phyloP scores from a whole-genome alignment of 2,329 filamentous ascomycete species.

The Hirsutella rhossiliensis region DNA sequence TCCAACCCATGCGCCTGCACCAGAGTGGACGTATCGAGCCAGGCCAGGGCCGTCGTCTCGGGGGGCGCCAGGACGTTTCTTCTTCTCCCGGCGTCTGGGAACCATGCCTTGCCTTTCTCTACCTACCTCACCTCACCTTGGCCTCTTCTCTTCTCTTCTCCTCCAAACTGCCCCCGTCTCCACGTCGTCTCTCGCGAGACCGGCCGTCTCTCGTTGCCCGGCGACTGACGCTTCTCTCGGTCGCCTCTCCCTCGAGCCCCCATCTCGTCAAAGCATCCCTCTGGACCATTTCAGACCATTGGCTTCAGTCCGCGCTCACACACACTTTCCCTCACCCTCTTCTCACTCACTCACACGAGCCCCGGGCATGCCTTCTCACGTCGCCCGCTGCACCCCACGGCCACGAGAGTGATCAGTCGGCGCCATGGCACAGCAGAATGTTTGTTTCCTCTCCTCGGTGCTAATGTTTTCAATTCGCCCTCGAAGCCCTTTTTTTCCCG shows the following conservation, averaged over 20 bases:
- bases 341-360: conserved; percentile 4
- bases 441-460: conserved; percentile 10
- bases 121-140: background rate
- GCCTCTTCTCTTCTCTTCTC: conserved; percentile 12
- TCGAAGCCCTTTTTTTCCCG: conserved; percentile 6
- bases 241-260: background rate
- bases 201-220: conserved; percentile 4
- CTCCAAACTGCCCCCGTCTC: conserved; percentile 12
- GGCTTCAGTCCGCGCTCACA: conserved; percentile 3
- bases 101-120: conserved; percentile 15
- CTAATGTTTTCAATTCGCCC: background rate
- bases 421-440: conserved; percentile 28
- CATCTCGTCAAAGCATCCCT: background rate
- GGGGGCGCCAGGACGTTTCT: conserved; percentile 25
- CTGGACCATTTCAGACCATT: background rate
- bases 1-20: conserved; percentile 21
- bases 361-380: conserved; percentile 16
- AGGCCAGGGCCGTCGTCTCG: conserved; percentile 23
- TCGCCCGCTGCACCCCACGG: conserved; percentile 18
- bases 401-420: conserved; percentile 21
- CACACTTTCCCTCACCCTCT: conserved; percentile 7
- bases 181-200: conserved; percentile 11
- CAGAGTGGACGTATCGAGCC: conserved; percentile 7
- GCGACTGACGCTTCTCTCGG: background rate
- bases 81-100: conserved; percentile 23